Percentiles rank a stretch among this genome's conserved stretches.
phyloP scores from a whole-genome alignment of 1,139 yeast species.

The Pichia sp. region DNA sequence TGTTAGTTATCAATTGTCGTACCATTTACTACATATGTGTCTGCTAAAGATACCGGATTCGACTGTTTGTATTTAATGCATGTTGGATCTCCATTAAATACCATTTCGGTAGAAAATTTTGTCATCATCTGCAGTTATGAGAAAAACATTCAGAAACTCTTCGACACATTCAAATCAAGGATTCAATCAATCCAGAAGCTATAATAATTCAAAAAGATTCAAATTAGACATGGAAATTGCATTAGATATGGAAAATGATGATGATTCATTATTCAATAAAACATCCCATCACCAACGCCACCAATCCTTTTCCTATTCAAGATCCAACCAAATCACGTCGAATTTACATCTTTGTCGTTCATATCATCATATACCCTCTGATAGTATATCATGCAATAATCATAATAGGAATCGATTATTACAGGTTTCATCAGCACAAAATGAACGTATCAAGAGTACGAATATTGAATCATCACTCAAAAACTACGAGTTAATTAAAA shows the following conservation, averaged over 20 bases:
- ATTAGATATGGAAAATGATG: background rate
- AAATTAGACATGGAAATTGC: background rate
- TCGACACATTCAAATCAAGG: background rate
- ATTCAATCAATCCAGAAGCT: too few relatives aligned
- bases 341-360: background rate
- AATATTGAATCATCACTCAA: background rate
- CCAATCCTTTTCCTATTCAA: background rate
- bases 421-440: conserved; percentile 4
- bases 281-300: background rate
- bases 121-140: background rate
- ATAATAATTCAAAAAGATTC: background rate
- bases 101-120: background rate
- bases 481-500: conserved; percentile 7
- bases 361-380: background rate
- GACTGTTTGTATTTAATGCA: background rate
- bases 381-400: background rate
- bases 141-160: background rate
- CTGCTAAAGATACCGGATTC: too few relatives aligned
- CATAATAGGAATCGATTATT: background rate
- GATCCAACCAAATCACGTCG: background rate
- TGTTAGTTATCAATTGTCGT: background rate
- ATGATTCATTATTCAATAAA: background rate
- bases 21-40: background rate
- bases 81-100: background rate
- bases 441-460: conserved; percentile 1